Conservation (phyloP, 2,329 filamentous ascomycete genomes). For the Xylaria hypoxylon region DNA sequence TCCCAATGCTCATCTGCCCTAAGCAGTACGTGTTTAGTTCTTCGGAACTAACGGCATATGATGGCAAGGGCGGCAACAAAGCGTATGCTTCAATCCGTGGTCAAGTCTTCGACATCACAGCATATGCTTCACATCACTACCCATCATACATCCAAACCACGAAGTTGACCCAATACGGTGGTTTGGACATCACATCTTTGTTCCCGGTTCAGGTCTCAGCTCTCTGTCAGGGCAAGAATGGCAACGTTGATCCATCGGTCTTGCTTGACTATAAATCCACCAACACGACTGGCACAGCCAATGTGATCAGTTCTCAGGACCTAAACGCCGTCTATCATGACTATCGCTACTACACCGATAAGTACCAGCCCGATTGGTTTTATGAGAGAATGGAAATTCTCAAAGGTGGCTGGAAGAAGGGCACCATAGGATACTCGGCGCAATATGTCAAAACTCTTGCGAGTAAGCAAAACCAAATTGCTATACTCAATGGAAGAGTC, state of each 20-base stretch:
- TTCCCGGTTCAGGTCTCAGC: slow-evolving; percentile 97
- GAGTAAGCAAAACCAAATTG: slow-evolving; percentile 73
- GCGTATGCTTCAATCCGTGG: slow-evolving; percentile 88
- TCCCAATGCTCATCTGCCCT: slow-evolving; percentile 90
- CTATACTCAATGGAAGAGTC: slow-evolving; percentile 80
- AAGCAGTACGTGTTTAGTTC: slow-evolving; percentile 88
- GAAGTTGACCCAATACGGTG: slow-evolving; percentile 82
- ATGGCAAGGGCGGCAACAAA: slow-evolving; percentile 74
- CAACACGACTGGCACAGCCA: slow-evolving; percentile 78
- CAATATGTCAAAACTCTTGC: slow-evolving; percentile 80
- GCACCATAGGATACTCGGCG: slow-evolving; percentile 84
- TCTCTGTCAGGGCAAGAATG: slow-evolving; percentile 82
- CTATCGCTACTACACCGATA: slow-evolving; percentile 86
- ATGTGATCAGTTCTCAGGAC: slow-evolving; percentile 74
- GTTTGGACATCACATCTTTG: slow-evolving; percentile 84
- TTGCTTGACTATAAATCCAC: slow-evolving; percentile 83
- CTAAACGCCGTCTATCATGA: slow-evolving; percentile 87
- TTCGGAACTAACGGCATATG: slow-evolving; percentile 76
- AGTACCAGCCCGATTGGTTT: slow-evolving; percentile 91
- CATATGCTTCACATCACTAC: slow-evolving; percentile 82
- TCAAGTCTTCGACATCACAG: slow-evolving; percentile 83
- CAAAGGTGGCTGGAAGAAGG: slow-evolving; percentile 83
- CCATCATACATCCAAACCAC: slow-evolving; percentile 72
- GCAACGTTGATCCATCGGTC: slow-evolving; percentile 74
- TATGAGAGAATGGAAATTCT: slow-evolving; percentile 86